Base-by-base conservation (phyloP, 495 filamentous ascomycete species). In the Daldinia loculata region DNA sequence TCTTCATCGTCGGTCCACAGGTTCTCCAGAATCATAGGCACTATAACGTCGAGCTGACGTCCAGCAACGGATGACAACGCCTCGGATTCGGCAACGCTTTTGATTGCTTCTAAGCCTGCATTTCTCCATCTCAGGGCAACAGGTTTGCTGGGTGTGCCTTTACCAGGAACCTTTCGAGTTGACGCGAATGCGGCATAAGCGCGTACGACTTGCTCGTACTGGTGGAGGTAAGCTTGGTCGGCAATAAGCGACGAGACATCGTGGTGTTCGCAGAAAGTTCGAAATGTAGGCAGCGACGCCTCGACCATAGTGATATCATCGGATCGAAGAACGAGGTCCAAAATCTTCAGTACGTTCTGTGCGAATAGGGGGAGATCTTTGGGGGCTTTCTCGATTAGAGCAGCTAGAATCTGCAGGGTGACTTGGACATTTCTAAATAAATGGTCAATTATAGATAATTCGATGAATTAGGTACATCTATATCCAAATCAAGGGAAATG, bases 361-460 rank as follows among this genome's bases (percentile, higher is more conserved):
- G 92, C 92, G 78, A 93, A 96, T 58, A 98, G 90, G 22, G 93
- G 92, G 7, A 97, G 88, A 74, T 97, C 93, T 76, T 93, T 92
- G 34, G 93, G 93, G 19, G 91, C 85, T 79, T 97, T 97, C 75
- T 97, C 93, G 79, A 98, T 93, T 63, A 98, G 85, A 36, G 94
- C 92, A 41, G 89, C 89, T 61, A 97, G 80, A 61, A 98, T 96
- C 74, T 95, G 89, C 38, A 98, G 89, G 19, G 93, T 96, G 62
- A 98, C 93, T 79, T 97, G 93, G 39, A 97, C 92, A 82, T 97
- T 95, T 63, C 93, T 97, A 45, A n/a, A 60, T 29, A 48, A 17
- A 53, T 45, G 19, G 61, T 65, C 14, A 72, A 53, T 52, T 24
- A 48, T 24, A 12, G 0, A 19, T 24, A 24, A 48, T 48, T 9